Percentiles rank a stretch among this genome's conserved stretches.
Conservation (phyloP, 495 filamentous ascomycete species). For the Lichina pygmaea region DNA sequence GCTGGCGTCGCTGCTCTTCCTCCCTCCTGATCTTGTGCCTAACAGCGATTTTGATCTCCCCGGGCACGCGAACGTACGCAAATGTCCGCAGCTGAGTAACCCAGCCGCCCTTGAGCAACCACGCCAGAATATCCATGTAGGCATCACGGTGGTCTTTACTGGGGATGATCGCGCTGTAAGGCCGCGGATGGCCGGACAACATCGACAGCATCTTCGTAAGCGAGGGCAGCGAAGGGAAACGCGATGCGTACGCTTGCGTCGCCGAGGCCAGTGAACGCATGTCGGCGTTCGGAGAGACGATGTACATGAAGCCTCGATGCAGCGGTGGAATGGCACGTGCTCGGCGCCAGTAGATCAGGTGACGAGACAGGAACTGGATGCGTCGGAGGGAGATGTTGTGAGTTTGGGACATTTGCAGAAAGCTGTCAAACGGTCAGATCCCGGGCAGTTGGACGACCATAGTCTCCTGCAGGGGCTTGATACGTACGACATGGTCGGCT, state of each 20-base stretch:
- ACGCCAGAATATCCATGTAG: constrained; percentile 76
- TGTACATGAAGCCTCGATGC: constrained; percentile 74
- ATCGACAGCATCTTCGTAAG: constrained; percentile 63
- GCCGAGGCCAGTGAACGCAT: constrained; percentile 44
- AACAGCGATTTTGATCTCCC: constrained; percentile 32
- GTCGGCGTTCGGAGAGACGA: constrained; percentile 78
- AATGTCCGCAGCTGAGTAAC: constrained; percentile 78
- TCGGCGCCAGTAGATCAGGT: constrained; percentile 85
- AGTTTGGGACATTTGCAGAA: constrained; percentile 48
- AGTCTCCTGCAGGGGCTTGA: constrained; percentile 6
- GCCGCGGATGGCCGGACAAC: constrained; percentile 47
- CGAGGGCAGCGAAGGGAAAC: constrained; percentile 56
- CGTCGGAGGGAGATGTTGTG: constrained; percentile 48
- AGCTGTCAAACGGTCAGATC: constrained; percentile 12
- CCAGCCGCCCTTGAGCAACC: constrained; percentile 77
- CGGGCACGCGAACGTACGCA: constrained; percentile 44
- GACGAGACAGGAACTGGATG: constrained; percentile 61
- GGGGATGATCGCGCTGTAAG: constrained; percentile 59
- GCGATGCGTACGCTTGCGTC: constrained; percentile 37
- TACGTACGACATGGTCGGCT: constrained; percentile 42
- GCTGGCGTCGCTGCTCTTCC: constrained; percentile 21
- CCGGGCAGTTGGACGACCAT: no score
- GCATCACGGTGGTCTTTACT: constrained; percentile 65
- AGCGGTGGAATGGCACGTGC: constrained; percentile 80
- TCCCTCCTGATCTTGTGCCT: constrained; percentile 6